These are phyloP conservation scores for Madurella fahalii DNA, from an alignment of 2,329 filamentous ascomycete species.

Conservation along the genomic window DNA sequence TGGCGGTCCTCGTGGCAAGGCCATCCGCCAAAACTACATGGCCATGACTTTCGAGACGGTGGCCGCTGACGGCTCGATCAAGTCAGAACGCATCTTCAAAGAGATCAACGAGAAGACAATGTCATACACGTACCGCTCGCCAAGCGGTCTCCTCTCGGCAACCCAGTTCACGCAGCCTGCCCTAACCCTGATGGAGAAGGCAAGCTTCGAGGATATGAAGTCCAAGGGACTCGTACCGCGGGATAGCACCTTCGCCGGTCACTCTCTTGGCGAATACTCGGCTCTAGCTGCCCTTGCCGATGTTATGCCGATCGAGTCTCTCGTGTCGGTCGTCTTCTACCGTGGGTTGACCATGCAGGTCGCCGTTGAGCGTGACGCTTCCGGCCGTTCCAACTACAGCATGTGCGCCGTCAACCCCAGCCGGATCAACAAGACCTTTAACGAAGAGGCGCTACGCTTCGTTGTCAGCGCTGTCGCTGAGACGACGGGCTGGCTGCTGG, in stretches of 20 bases:
- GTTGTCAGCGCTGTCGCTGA: slow-evolving; percentile 94
- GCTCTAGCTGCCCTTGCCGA: slow-evolving; percentile 93
- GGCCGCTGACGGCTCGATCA: slow-evolving; percentile 82
- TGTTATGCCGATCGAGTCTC: slow-evolving; percentile 98
- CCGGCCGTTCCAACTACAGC: slow-evolving; percentile 93
- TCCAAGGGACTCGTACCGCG: slow-evolving; percentile 92
- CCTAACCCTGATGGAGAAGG: slow-evolving; percentile 98
- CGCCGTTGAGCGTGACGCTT: slow-evolving; percentile 90
- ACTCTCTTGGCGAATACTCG: slow-evolving; percentile 97
- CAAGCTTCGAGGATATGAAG: slow-evolving; percentile 98
- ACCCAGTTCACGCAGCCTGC: slow-evolving; percentile 99
- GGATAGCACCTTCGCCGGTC: slow-evolving; percentile 95
- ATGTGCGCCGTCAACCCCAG: slow-evolving; percentile 99
- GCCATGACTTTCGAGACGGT: slow-evolving; percentile 99
- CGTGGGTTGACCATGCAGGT: slow-evolving; percentile 99
- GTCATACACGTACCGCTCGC: slow-evolving; percentile 95
- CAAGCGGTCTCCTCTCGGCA: slow-evolving; percentile 88
- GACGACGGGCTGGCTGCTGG: slow-evolving; percentile 89
- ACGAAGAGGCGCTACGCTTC: slow-evolving; percentile 93
- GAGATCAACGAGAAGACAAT: slow-evolving; percentile 88
- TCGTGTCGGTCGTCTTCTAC: slow-evolving; percentile 99
- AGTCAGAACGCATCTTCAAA: slow-evolving; percentile 99
- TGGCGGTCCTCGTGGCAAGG: slow-evolving; percentile 92
- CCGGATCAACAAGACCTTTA: slow-evolving; percentile 97
- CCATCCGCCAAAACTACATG: slow-evolving; percentile 98